Percentiles rank a stretch among this genome's conserved stretches.
These are phyloP conservation scores for Incumbomyces lentus DNA, from an alignment of 2,329 filamentous ascomycete species.

Conservation along the genomic window DNA sequence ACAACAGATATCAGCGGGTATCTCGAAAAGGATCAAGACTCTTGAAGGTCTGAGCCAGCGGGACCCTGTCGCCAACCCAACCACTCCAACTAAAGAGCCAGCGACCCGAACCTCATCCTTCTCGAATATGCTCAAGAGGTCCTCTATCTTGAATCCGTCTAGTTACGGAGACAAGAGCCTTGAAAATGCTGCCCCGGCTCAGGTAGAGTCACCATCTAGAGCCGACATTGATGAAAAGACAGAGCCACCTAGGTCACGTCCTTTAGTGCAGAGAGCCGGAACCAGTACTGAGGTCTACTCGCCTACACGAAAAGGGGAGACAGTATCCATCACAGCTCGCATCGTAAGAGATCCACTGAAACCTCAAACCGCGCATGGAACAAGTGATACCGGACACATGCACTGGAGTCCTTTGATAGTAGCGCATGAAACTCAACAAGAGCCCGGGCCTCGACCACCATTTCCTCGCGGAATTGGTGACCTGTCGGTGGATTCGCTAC, in stretches of 20 bases:
- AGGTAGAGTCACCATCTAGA: background rate
- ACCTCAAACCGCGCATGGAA: background rate
- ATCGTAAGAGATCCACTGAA: slow-evolving; percentile 56
- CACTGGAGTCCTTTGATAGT: slow-evolving; percentile 51
- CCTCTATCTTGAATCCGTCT: slow-evolving; percentile 1
- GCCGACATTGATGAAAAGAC: background rate
- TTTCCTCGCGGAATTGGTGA: slow-evolving; percentile 15
- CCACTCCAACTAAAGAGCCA: slow-evolving; percentile 11
- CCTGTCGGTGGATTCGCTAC: slow-evolving; percentile 12
- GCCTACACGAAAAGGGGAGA: slow-evolving; percentile 41
- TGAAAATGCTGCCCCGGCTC: background rate
- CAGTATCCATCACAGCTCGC: slow-evolving; percentile 77
- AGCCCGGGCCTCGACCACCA: slow-evolving; percentile 12
- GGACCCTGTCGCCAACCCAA: slow-evolving; percentile 22
- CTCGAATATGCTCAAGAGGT: slow-evolving; percentile 3
- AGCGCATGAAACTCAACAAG: slow-evolving; percentile 49
- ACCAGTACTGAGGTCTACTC: slow-evolving; percentile 3
- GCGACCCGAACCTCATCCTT: slow-evolving; percentile 20
- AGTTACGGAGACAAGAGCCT: background rate
- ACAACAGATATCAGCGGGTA: slow-evolving; percentile 75
- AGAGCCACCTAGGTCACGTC: background rate
- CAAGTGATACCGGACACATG: slow-evolving; percentile 32
- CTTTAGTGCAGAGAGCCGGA: slow-evolving; percentile 4
- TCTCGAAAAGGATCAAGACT: slow-evolving; percentile 89
- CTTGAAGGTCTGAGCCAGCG: slow-evolving; percentile 64